These are phyloP conservation scores for Agaricus blazei DNA, from an alignment of 768 basidiomycete genomes.

Conservation along the genomic window DNA sequence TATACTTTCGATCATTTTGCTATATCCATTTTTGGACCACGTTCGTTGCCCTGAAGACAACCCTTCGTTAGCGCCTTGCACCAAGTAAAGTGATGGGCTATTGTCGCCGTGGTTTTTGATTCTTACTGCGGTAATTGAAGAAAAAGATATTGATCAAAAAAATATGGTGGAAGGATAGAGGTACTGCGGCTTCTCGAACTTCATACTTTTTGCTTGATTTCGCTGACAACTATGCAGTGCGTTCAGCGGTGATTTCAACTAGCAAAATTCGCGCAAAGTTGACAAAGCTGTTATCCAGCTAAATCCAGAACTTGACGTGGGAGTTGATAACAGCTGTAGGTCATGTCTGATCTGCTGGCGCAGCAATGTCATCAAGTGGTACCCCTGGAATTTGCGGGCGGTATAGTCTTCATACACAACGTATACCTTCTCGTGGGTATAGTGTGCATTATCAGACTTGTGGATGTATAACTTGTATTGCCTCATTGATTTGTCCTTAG, in stretches of 20 bases:
- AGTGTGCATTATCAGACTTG: slow-evolving; percentile 23
- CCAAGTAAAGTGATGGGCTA: slow-evolving; percentile 36
- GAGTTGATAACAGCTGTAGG: slow-evolving; percentile 26
- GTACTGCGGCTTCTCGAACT: slow-evolving; percentile 28
- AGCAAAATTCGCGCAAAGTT: neutral
- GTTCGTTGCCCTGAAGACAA: slow-evolving; percentile 19
- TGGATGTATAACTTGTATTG: slow-evolving; percentile 6
- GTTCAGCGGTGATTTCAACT: slow-evolving; percentile 14
- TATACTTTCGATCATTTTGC: slow-evolving; percentile 7
- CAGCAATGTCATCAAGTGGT: slow-evolving; percentile 9
- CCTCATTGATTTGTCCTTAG: slow-evolving; percentile 8
- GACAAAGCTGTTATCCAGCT: slow-evolving; percentile 16
- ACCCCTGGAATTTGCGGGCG: slow-evolving; percentile 17
- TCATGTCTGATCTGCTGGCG: neutral
- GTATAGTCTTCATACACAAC: slow-evolving; percentile 34
- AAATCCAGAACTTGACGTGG: slow-evolving; percentile 29
- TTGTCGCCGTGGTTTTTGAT: slow-evolving; percentile 30
- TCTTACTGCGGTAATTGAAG: neutral
- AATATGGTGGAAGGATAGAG: slow-evolving; percentile 32
- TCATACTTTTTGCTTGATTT: slow-evolving; percentile 22
- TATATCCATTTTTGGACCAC: slow-evolving; percentile 9
- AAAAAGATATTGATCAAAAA: neutral
- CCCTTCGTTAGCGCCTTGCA: slow-evolving; percentile 32
- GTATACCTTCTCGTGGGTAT: slow-evolving; percentile 28
- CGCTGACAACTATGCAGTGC: slow-evolving; percentile 15